Conservation (phyloP, 164 flowering plant species). For the Vitis labrusca region DNA sequence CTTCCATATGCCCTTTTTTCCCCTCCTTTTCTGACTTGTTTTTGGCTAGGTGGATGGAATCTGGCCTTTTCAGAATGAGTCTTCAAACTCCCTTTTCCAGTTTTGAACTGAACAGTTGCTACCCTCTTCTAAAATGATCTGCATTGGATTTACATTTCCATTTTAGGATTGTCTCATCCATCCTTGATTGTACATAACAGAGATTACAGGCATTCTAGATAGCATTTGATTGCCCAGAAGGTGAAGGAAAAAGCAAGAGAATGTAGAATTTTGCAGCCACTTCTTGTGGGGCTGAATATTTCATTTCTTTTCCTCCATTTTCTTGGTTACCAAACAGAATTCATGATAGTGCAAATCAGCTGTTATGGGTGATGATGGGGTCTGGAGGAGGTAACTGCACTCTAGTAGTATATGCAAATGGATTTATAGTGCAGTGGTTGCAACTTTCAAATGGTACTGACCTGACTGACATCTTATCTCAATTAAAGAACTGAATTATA, state of each 20-base stretch:
- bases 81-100: constrained; percentile 8
- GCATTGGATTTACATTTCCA: constrained; percentile 19
- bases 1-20: constrained; percentile 1
- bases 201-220: not conserved
- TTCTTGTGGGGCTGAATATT: not conserved
- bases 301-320: not conserved
- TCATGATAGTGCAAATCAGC: not conserved
- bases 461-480: constrained; percentile 3
- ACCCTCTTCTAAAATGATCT: constrained; percentile 15
- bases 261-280: no score
- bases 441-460: constrained; percentile 1
- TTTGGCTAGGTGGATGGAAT: not conserved
- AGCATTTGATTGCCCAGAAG: not conserved
- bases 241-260: not conserved
- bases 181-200: constrained; percentile 21
- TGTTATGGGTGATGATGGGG: not conserved
- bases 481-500: not conserved
- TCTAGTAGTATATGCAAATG: no score
- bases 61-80: not conserved
- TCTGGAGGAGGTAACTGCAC: not conserved
- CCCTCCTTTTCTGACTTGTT: not conserved
- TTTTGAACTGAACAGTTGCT: constrained; percentile 7
- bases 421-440: no score
- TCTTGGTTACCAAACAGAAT: not conserved
- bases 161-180: constrained; percentile 19